Evolutionary conservation across 2,329 filamentous ascomycete species (phyloP), one percentile per base, ranked within the genome.

Genomic region (Aureobasidium sp.): DNA sequence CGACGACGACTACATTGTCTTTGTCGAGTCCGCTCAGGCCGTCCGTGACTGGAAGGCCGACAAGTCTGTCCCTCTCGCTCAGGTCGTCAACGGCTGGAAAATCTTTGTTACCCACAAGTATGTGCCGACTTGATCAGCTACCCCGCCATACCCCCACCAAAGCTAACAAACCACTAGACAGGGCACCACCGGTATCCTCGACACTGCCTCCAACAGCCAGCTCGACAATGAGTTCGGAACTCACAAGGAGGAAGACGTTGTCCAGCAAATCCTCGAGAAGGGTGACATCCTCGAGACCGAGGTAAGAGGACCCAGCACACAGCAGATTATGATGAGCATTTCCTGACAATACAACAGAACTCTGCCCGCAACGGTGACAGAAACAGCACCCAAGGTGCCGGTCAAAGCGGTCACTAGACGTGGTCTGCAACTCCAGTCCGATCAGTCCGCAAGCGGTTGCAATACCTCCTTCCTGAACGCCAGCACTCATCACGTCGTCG

Each of bases 201-300:
- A 98, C 75, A 81, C 83, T 13, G 94, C 95, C 11, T 92, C 93
- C 72, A 93, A 97, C 71, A 81, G 84, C 50, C 85, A 85, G 54
- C 85, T 99, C 6, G 91, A 96, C 75, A 91, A 90, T 71, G 95
- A 98, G 82, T 99, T 99, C 73, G 94, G 93, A 71, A 95, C 93
- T 18, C 81, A 85, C 72, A 85, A 90, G 64, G 91, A 94, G 29
- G 95, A 98, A 10, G 92, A 95, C 0, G 90, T 92, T 67, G 91
- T 98, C 75, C 88, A 88, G 81, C 84, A 89, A 81, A 97, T 99
- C 69, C 83, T 98, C 48, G 87, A 93, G 82, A 88, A 88, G 77
- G 95, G 95, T 27, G 84, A 84, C 20, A 77, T 91, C 64, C 91
- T 96, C 80, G 86, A 88, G 74, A 76, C 78, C 45, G 79, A 84